Evolutionary conservation across 257 asterid genomes (phyloP).

Genomic region (Salvia rosmarinus): DNA sequence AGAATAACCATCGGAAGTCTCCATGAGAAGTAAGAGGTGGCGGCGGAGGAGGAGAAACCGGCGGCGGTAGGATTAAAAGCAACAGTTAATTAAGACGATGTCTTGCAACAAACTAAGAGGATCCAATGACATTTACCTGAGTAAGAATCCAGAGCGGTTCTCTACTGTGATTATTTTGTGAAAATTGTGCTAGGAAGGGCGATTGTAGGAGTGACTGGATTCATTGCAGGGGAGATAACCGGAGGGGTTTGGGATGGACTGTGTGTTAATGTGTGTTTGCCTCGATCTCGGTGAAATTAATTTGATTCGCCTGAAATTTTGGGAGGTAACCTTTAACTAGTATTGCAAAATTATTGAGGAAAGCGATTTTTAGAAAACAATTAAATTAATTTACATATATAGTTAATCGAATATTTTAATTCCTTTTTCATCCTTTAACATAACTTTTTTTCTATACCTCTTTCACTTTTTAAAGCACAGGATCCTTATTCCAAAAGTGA

Average conservation of each 20-base stretch:
- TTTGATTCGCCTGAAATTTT: conserved; percentile 16
- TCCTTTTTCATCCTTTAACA: neutral
- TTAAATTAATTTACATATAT: neutral
- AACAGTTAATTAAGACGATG: conserved; percentile 29
- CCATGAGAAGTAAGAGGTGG: conserved; percentile 37
- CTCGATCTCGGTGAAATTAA: conserved; percentile 30
- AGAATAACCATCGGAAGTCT: conserved; percentile 41
- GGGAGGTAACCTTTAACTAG: neutral
- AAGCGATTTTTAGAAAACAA: neutral
- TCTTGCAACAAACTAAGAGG: conserved; percentile 26
- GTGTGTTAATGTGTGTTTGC: conserved; percentile 24
- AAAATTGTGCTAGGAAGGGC: neutral
- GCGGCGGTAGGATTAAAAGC: conserved; percentile 26
- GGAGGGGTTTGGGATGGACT: conserved; percentile 32
- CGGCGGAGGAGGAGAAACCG: conserved; percentile 24
- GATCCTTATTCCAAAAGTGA: no score
- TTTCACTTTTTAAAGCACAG: no score
- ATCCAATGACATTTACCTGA: conserved; percentile 35
- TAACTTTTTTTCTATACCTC: no score
- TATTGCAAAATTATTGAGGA: no score
- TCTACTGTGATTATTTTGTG: conserved; percentile 33
- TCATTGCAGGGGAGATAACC: conserved; percentile 30
- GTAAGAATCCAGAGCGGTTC: conserved; percentile 32
- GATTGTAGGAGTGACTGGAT: neutral
- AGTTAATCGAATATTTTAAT: neutral